These are phyloP conservation scores for Vigna mungo DNA, from an alignment of 306 rosid genomes.

Conservation along the genomic window DNA sequence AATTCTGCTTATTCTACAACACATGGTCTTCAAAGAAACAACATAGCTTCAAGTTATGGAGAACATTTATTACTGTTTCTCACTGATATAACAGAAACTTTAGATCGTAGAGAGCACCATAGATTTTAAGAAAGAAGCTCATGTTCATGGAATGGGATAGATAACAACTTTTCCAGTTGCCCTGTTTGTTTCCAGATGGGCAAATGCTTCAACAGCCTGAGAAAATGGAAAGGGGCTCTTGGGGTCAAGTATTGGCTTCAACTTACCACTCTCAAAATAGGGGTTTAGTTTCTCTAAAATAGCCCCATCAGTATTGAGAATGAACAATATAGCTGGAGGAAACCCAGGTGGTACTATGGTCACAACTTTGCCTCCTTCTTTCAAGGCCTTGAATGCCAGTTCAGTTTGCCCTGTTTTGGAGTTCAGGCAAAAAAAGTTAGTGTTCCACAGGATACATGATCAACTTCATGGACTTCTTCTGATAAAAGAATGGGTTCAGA, in stretches of 20 bases:
- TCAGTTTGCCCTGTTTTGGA: slow-evolving; percentile 54
- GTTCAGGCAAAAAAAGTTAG: slow-evolving; percentile 3
- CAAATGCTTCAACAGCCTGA: slow-evolving; percentile 59
- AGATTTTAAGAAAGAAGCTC: background rate
- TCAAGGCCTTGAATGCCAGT: slow-evolving; percentile 56
- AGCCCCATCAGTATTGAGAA: slow-evolving; percentile 49
- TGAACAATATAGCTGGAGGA: slow-evolving; percentile 36
- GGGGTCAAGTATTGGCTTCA: slow-evolving; percentile 70
- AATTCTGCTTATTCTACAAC: background rate
- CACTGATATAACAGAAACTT: background rate
- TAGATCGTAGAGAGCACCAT: background rate
- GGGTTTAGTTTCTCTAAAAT: slow-evolving; percentile 63
- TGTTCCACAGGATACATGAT: background rate
- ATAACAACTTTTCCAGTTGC: slow-evolving; percentile 68
- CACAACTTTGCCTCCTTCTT: slow-evolving; percentile 70
- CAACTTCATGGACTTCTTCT: background rate
- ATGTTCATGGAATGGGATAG: slow-evolving; percentile 58
- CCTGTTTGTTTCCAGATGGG: slow-evolving; percentile 59
- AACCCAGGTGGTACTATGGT: slow-evolving; percentile 47
- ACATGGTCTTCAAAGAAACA: background rate
- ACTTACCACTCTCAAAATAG: slow-evolving; percentile 68
- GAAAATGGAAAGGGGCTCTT: slow-evolving; percentile 68
- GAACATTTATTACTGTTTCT: background rate
- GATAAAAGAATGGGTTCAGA: background rate
- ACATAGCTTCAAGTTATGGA: background rate